phyloP scores from a whole-genome alignment of 2,329 filamentous ascomycete species.

The Fusarium oxysporum region DNA sequence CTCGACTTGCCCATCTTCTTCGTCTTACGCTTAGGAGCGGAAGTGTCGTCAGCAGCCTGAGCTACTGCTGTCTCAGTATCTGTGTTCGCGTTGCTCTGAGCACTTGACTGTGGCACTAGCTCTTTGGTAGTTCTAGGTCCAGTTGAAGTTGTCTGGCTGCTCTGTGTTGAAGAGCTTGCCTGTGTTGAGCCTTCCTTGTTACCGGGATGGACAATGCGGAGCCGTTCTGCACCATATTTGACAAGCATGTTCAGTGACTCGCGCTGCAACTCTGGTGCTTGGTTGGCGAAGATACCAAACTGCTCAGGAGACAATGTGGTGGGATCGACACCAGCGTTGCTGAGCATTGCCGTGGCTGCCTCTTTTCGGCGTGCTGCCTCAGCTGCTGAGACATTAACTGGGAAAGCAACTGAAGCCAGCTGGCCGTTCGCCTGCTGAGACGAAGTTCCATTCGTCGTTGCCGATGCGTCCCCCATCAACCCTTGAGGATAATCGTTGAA shows the following conservation, averaged over 20 bases:
- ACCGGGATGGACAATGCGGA: conserved; percentile 67
- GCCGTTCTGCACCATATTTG: conserved; percentile 67
- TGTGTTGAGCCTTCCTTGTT: conserved; percentile 51
- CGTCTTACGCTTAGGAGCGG: conserved; percentile 20
- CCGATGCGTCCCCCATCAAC: conserved; percentile 18
- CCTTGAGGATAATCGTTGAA: conserved; percentile 34
- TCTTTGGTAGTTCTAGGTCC: conserved; percentile 49
- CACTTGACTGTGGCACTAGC: conserved; percentile 44
- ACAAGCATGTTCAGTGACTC: conserved; percentile 68
- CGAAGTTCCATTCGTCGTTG: conserved; percentile 15
- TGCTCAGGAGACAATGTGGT: conserved; percentile 65
- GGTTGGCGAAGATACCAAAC: conserved; percentile 70
- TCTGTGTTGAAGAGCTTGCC: conserved; percentile 39
- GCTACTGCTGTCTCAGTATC: conserved; percentile 10
- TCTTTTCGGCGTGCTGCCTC: conserved; percentile 64
- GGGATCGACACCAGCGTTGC: conserved; percentile 61
- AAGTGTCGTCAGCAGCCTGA: neutral
- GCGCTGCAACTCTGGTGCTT: conserved; percentile 65
- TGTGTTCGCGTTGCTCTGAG: conserved; percentile 22
- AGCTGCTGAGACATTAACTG: conserved; percentile 54
- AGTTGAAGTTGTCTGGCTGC: conserved; percentile 36
- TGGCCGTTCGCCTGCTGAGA: conserved; percentile 18
- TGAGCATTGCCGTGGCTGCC: conserved; percentile 61
- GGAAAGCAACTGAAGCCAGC: conserved; percentile 31
- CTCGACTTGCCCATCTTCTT: conserved; percentile 47